These are phyloP conservation scores for Aphanomyces astaci DNA, from an alignment of 352 stramenopile species.

Conservation along the genomic window DNA sequence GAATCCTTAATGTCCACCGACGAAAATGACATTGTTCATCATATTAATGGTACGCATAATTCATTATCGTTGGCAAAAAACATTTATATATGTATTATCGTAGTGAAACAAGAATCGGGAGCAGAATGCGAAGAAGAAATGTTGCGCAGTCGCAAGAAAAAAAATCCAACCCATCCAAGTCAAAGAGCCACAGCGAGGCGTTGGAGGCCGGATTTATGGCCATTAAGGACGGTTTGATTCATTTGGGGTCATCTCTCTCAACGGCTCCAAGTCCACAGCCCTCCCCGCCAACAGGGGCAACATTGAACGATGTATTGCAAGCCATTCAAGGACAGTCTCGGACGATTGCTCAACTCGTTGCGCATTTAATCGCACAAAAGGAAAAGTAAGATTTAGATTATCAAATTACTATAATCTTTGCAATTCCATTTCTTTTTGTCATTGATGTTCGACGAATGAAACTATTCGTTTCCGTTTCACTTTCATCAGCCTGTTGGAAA, in stretches of 20 bases:
- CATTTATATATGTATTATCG: background rate
- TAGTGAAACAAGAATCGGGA: background rate
- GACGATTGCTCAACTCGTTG: background rate
- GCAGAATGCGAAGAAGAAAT: background rate
- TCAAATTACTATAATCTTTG: no score
- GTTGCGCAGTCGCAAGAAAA: no score
- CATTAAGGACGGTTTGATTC: slow-evolving; percentile 5
- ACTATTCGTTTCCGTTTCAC: background rate
- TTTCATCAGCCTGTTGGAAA: background rate
- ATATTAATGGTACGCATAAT: background rate
- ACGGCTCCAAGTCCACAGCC: no score
- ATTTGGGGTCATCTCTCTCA: background rate
- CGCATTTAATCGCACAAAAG: no score
- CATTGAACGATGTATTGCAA: background rate
- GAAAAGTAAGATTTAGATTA: no score
- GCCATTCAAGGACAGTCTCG: background rate
- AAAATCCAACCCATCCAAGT: no score
- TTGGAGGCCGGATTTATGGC: background rate
- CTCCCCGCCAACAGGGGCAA: background rate
- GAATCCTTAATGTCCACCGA: background rate
- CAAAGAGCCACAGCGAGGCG: background rate
- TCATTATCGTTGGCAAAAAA: no score
- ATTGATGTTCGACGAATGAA: background rate
- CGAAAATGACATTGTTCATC: background rate
- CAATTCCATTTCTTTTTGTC: no score